These are phyloP conservation scores for Barnettozyma wickerhamii DNA, from an alignment of 805 yeast species.

Conservation along the genomic window DNA sequence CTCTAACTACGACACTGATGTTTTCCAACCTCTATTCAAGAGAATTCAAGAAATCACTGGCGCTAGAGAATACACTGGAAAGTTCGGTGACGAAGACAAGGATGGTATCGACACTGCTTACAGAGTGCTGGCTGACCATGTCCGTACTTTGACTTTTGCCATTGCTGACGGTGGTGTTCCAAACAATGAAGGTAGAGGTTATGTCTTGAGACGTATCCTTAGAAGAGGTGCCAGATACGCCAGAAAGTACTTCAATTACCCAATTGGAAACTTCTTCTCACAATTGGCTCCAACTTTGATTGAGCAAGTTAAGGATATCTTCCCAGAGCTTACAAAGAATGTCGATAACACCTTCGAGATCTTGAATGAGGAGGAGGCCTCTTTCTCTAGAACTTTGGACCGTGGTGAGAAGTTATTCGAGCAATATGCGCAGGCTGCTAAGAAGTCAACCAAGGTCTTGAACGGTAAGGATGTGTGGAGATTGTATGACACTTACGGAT, in stretches of 20 bases:
- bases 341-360: constrained; percentile 79
- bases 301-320: constrained; percentile 78
- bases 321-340: constrained; percentile 85
- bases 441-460: constrained; percentile 67
- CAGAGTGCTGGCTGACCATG: constrained; percentile 97
- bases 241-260: constrained; percentile 92
- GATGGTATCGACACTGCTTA: constrained; percentile 98
- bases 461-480: constrained; percentile 98
- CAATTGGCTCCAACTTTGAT: constrained; percentile 89
- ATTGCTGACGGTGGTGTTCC: constrained; percentile 99
- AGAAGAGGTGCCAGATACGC: constrained; percentile 98
- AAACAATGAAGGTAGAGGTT: constrained; percentile 98
- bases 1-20: constrained; percentile 97
- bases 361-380: constrained; percentile 91
- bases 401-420: constrained; percentile 97
- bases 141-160: constrained; percentile 94
- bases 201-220: constrained; percentile 91
- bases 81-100: constrained; percentile 84
- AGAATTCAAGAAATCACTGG: constrained; percentile 91
- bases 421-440: constrained; percentile 82
- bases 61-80: constrained; percentile 86
- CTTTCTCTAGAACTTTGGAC: constrained; percentile 92
- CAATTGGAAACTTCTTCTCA: constrained; percentile 91
- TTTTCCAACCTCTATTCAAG: constrained; percentile 82
- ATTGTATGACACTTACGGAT: constrained; percentile 96